A percentile compares a stretch with the other conserved stretches of the same genome.
Conservation (phyloP, 306 rosid species). For the Cicer chorassanicum region DNA sequence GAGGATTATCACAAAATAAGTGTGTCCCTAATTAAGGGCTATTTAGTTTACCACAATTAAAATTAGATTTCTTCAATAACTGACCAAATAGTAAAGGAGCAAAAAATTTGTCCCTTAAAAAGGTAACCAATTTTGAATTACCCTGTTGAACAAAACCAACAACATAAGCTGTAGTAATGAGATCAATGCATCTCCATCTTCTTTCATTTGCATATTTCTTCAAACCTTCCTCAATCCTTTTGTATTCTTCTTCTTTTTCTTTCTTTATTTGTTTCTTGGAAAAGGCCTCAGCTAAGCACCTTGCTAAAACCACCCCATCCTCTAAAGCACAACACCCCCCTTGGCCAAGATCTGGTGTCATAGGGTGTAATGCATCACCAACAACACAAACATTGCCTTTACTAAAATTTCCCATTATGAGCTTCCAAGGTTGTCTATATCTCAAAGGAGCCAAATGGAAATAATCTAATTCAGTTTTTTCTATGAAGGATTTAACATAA, state of each 20-base stretch:
- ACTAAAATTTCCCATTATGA: conserved; percentile 60
- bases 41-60: conserved; percentile 64
- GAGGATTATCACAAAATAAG: too few species aligned
- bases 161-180: conserved; percentile 50
- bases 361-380: conserved; percentile 79
- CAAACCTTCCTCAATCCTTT: conserved; percentile 57
- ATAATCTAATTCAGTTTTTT: conserved; percentile 48
- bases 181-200: conserved; percentile 71
- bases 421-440: conserved; percentile 70
- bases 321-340: conserved; percentile 70
- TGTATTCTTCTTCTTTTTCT: conserved; percentile 43
- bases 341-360: conserved; percentile 73
- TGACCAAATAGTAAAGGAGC: conserved; percentile 42
- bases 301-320: conserved; percentile 67
- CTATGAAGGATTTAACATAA: conserved; percentile 48
- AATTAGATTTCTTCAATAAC: conserved; percentile 46
- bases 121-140: conserved; percentile 44
- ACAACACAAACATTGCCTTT: conserved; percentile 73
- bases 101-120: conserved; percentile 62
- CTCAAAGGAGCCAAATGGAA: conserved; percentile 49
- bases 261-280: conserved; percentile 2
- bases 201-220: conserved; percentile 65
- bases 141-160: conserved; percentile 56
- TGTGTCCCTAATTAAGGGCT: neutral
- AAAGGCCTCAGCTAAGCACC: conserved; percentile 64